Conservation (phyloP, 306 rosid species). For the Cicer pinnatifidum region DNA sequence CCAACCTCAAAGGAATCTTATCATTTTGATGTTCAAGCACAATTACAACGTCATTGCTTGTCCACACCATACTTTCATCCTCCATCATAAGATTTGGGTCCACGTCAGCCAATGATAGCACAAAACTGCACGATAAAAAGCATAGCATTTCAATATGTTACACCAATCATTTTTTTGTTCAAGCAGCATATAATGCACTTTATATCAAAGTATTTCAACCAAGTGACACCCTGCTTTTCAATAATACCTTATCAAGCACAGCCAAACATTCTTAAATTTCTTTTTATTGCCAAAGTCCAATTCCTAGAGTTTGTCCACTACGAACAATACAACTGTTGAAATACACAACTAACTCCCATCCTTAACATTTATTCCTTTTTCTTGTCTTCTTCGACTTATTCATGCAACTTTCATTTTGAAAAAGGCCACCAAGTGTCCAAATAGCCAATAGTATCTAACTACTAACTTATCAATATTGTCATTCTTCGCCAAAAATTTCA, state of each 20-base stretch:
- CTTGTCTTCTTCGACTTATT: constrained; percentile 18
- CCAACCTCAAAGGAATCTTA: constrained; percentile 87
- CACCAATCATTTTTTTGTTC: constrained; percentile 19
- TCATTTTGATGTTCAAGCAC: constrained; percentile 94
- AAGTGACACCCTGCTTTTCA: constrained; percentile 8
- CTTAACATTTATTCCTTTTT: constrained; percentile 22
- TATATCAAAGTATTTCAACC: constrained; percentile 16
- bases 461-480: constrained; percentile 32
- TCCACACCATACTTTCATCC: constrained; percentile 93
- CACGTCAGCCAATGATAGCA: constrained; percentile 93
- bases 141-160: constrained; percentile 35
- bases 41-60: constrained; percentile 88
- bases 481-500: constrained; percentile 24
- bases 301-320: constrained; percentile 12
- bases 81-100: constrained; percentile 94
- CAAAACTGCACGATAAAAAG: constrained; percentile 62
- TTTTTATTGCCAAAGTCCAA: constrained; percentile 11
- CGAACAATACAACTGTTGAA: constrained; percentile 16
- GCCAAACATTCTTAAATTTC: neutral
- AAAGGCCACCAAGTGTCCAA: neutral
- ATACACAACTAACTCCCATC: constrained; percentile 30
- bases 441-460: constrained; percentile 13
- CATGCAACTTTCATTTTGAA: constrained; percentile 26
- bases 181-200: constrained; percentile 35
- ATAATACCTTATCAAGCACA: constrained; percentile 15